These are phyloP conservation scores for Chaetothyriales sp. DNA, from an alignment of 2,329 filamentous ascomycete genomes.

Conservation along the genomic window DNA sequence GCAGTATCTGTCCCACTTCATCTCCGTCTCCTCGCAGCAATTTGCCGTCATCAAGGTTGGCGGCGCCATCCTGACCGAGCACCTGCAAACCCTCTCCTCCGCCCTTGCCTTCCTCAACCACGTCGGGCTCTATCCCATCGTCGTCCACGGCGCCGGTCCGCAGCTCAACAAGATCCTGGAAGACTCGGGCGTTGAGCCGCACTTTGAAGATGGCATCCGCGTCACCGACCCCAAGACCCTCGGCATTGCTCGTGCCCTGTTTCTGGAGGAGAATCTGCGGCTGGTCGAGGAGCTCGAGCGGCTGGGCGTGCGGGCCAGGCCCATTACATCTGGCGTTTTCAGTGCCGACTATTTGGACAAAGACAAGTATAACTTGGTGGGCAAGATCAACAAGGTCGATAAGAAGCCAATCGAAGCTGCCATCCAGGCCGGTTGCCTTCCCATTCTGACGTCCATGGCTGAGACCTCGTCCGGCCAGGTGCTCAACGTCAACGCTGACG, in stretches of 20 bases:
- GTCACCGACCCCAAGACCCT: slow-evolving; percentile 93
- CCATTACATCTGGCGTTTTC: slow-evolving; percentile 80
- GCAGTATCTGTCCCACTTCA: slow-evolving; percentile 96
- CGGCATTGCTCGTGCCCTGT: slow-evolving; percentile 76
- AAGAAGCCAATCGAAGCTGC: slow-evolving; percentile 79
- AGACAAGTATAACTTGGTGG: slow-evolving; percentile 89
- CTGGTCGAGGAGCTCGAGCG: slow-evolving; percentile 78
- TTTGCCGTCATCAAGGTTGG: slow-evolving; percentile 98
- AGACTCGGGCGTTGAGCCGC: slow-evolving; percentile 79
- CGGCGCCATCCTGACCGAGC: slow-evolving; percentile 86
- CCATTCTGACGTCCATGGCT: slow-evolving; percentile 90
- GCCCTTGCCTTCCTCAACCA: slow-evolving; percentile 85
- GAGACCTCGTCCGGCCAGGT: slow-evolving; percentile 84
- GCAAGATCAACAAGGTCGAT: slow-evolving; percentile 87
- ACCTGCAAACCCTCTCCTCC: slow-evolving; percentile 78
- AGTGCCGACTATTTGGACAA: slow-evolving; percentile 89
- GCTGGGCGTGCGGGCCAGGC: slow-evolving; percentile 74
- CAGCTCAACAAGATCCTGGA: slow-evolving; percentile 87
- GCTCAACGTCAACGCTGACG: slow-evolving; percentile 94
- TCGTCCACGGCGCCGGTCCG: slow-evolving; percentile 87
- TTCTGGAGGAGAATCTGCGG: slow-evolving; percentile 89
- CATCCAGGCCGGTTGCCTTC: slow-evolving; percentile 79
- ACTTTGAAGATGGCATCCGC: slow-evolving; percentile 91
- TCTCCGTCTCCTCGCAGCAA: slow-evolving; percentile 86
- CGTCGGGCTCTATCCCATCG: slow-evolving; percentile 85